Evolutionary conservation across 495 filamentous ascomycete genomes (phyloP), one percentile per base, ranked within the genome.

Genomic region (Podospora pseudoanserina): DNA sequence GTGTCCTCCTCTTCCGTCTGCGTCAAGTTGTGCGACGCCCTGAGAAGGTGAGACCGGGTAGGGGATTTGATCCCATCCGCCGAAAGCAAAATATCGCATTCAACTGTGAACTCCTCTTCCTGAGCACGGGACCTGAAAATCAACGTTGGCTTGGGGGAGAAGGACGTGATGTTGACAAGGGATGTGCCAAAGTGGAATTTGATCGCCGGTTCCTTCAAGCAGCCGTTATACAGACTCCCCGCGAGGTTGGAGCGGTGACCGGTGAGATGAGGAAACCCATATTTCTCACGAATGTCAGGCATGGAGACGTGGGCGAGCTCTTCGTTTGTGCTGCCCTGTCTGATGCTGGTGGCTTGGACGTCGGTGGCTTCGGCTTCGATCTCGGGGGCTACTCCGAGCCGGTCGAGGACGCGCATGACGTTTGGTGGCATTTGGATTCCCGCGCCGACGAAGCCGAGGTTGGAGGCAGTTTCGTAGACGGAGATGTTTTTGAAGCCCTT

Each of bases 381-480:
- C 28, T 84, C 81, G 32, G 85, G 81, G 88, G 89, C 91, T 60
- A 87, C 86, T 59, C 89, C 91, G 32, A 90, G 81, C 13, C 84
- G 76, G 74, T 92, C 88, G 28, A 94, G 79, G 23, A 95, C 88
- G 0, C 90, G 88, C 27, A 87, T 87, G 82, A 94, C 91, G 68
- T 95, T 93, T 1, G 91, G 91, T 4, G 91, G 90, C 56, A 94
- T 82, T 76, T 94, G 91, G 71, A 94, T 92, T 30, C 91, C 91
- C 6, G 91, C 91, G 61, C 92, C 92, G 13, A 93, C 90, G 66
- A 94, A 94, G 32, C 91, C 91, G 3, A 94, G 80, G 66, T 90
- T 88, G 19, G 88, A 86, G 1, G 91, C 90, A 30, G 81, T 85
- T 74, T 94, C 91, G 72, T 86, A 94, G 57, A 94, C 86, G 63